Base-by-base conservation (phyloP, 169 alveolate species). In the Blepharisma undulans region DNA sequence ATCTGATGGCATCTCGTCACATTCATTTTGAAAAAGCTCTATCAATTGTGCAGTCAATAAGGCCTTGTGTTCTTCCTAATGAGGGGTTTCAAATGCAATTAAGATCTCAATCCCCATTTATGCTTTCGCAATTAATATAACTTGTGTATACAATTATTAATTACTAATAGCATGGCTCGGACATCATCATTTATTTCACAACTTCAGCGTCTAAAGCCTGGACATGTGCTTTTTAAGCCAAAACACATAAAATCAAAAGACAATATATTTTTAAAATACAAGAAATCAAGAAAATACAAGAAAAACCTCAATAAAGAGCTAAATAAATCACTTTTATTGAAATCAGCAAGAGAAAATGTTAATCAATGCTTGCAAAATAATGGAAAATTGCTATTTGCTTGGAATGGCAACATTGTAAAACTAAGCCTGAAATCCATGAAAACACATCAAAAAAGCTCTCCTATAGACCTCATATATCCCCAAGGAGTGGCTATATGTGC, bases 61-160 rank as follows among this genome's bases (percentile, higher is more conserved):
- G 97, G 78, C 61, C 79, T 14, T 74, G 84, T 30, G 89, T 94
- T 22, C 33, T 36, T 22, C 98, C 98, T 22, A 96, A 96, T 91
- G 78, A 74, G 19, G 96, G 96, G 34, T 96, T 96, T 88, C 79
- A 81, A 29, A 72, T 84, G 80, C 92, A 96, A 87, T 85, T 96
- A 33, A 72, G 27, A 48, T 48, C 66, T 5, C 66, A 48, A 5
- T 48, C 66, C 66, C 66, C 66, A 48, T 48, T 48, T 48, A 48
- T 48, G 66, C 66, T 48, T 48, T 48, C 66, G 66, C 66, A 48
- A 48, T 48, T 48, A 48, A 48, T 48, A 48, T 48, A 48, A 48
- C 66, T 48, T 48, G 7, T 48, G 66, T 48, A 48, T 48, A 48
- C 66, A 36, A 4, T 36, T 36, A 36, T 36, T 36, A 48, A 48